Evolutionary conservation across 2,329 filamentous ascomycete species (phyloP).

Genomic region (Davidsoniella australis): DNA sequence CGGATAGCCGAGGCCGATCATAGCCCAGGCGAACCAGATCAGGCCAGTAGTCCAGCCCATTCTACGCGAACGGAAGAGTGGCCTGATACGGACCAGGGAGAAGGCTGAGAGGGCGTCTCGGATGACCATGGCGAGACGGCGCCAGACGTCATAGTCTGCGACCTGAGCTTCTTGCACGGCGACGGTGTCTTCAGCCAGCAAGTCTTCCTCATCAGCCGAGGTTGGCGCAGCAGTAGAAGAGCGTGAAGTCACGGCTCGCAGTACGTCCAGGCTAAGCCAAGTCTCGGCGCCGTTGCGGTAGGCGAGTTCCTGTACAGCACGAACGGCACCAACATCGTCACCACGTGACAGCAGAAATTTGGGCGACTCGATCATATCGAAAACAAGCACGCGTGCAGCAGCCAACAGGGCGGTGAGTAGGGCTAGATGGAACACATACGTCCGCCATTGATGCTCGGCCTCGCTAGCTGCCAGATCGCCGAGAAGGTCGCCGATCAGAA

Average conservation of each 20-base stretch:
- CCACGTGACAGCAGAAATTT: slow-evolving; percentile 67
- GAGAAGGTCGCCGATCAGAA: not conserved
- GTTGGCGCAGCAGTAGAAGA: not conserved
- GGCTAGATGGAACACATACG: slow-evolving; percentile 55
- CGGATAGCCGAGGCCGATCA: slow-evolving; percentile 73
- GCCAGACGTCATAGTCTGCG: no score
- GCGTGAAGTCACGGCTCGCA: slow-evolving; percentile 34
- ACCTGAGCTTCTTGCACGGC: no score
- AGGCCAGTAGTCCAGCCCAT: slow-evolving; percentile 34
- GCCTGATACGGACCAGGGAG: slow-evolving; percentile 47
- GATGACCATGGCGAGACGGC: slow-evolving; percentile 23
- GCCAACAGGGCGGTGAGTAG: slow-evolving; percentile 63
- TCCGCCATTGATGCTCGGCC: slow-evolving; percentile 47
- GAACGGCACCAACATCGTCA: slow-evolving; percentile 61
- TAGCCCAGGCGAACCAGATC: slow-evolving; percentile 67
- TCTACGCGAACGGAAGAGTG: slow-evolving; percentile 42
- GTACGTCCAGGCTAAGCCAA: slow-evolving; percentile 57
- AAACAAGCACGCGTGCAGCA: slow-evolving; percentile 58
- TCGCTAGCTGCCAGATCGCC: not conserved
- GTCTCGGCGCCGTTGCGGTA: slow-evolving; percentile 52
- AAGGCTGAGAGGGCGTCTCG: slow-evolving; percentile 46
- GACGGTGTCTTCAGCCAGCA: slow-evolving; percentile 8
- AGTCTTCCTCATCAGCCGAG: slow-evolving; percentile 7
- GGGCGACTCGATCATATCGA: slow-evolving; percentile 70
- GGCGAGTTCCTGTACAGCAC: slow-evolving; percentile 63